A percentile compares a stretch with the other conserved stretches of the same genome.
Conservation (phyloP, 495 filamentous ascomycete genomes). For the Penicillium ochrochloron region DNA sequence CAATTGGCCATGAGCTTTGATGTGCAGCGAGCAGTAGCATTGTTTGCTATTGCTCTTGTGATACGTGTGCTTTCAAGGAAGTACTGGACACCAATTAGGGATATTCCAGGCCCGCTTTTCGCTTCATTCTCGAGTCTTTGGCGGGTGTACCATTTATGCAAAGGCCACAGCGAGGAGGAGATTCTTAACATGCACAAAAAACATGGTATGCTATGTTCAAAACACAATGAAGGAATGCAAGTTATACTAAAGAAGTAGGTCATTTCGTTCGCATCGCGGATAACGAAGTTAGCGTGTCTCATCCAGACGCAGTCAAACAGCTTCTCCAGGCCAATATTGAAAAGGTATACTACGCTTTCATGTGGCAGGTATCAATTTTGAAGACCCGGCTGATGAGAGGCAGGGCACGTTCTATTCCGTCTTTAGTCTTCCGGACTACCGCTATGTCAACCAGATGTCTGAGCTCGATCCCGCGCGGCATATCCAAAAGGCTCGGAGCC, state of each 20-base stretch:
- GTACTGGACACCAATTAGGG: slow-evolving; percentile 32
- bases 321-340: slow-evolving; percentile 34
- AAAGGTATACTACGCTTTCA: slow-evolving; percentile 26
- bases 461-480: slow-evolving; percentile 43
- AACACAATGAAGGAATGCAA: not conserved
- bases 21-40: not conserved
- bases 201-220: slow-evolving; percentile 34
- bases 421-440: slow-evolving; percentile 45
- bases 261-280: slow-evolving; percentile 52
- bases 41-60: slow-evolving; percentile 7
- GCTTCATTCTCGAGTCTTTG: slow-evolving; percentile 48
- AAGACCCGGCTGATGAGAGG: not conserved
- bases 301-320: slow-evolving; percentile 48
- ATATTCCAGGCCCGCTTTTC: slow-evolving; percentile 47
- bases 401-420: slow-evolving; percentile 4
- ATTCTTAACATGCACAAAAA: slow-evolving; percentile 45
- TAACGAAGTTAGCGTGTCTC: slow-evolving; percentile 54
- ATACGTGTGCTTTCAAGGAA: slow-evolving; percentile 19
- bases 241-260: slow-evolving; percentile 25
- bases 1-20: not conserved
- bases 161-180: slow-evolving; percentile 45
- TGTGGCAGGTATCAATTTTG: not conserved
- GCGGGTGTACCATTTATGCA: slow-evolving; percentile 42
- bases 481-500: slow-evolving; percentile 37
- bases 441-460: slow-evolving; percentile 50